These are phyloP conservation scores for Puccinia hordei DNA, from an alignment of 1,284 basidiomycete species.

Conservation along the genomic window DNA sequence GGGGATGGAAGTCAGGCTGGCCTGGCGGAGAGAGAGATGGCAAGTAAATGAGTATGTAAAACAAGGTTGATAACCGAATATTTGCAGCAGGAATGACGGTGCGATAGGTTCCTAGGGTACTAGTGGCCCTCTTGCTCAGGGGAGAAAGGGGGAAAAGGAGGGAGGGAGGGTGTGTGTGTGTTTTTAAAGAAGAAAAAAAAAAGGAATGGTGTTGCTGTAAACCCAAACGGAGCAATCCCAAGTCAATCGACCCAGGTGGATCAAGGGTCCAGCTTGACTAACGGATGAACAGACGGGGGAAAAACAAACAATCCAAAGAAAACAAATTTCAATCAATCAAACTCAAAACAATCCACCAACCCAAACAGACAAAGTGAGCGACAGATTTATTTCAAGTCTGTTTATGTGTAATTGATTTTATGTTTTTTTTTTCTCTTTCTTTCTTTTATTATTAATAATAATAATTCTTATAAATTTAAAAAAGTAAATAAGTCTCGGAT, in stretches of 20 bases:
- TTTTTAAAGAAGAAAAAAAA: neutral
- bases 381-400: neutral
- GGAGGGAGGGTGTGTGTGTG: too few species aligned
- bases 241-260: slow-evolving; percentile 12
- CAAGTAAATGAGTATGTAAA: neutral
- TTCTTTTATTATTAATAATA: neutral
- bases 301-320: slow-evolving; percentile 6
- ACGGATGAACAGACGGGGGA: slow-evolving; percentile 6
- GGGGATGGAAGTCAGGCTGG: neutral
- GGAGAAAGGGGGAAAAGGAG: slow-evolving; percentile 10
- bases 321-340: slow-evolving; percentile 3
- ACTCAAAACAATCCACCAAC: slow-evolving; percentile 17
- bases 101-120: neutral
- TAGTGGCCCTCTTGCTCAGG: slow-evolving; percentile 13
- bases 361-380: slow-evolving; percentile 17
- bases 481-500: neutral
- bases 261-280: slow-evolving; percentile 5
- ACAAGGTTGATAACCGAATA: slow-evolving; percentile 1
- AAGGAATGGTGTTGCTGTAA: too few species aligned
- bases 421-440: neutral
- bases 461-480: too few species aligned
- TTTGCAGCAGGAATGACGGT: slow-evolving; percentile 7
- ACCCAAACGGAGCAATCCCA: neutral
- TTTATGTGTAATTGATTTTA: neutral
- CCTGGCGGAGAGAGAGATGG: slow-evolving; percentile 12